Conservation (phyloP, 306 rosid species). For the Boehmeria nivea region DNA sequence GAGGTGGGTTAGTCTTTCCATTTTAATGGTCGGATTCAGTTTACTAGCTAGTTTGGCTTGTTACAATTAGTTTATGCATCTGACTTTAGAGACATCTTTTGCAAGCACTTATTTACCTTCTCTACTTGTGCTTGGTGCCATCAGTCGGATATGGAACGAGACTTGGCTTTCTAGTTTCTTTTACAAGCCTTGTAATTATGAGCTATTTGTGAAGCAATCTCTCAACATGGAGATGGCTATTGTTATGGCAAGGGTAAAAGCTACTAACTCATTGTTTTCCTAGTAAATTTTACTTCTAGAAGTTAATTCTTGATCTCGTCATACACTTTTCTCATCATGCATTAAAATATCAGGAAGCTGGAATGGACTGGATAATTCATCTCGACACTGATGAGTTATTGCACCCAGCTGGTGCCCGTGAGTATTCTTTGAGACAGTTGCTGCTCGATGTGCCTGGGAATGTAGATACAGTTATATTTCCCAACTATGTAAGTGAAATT, state of each 20-base stretch:
- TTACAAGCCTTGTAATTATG: slow-evolving; percentile 97
- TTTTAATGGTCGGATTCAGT: neutral
- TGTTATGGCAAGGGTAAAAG: slow-evolving; percentile 90
- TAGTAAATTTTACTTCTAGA: neutral
- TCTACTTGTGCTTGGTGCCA: slow-evolving; percentile 19
- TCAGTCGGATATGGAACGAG: slow-evolving; percentile 98
- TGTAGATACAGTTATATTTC: slow-evolving; percentile 95
- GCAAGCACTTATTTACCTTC: neutral
- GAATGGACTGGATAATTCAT: slow-evolving; percentile 95
- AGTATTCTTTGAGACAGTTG: slow-evolving; percentile 86
- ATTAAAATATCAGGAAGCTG: slow-evolving; percentile 63
- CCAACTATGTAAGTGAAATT: slow-evolving; percentile 76
- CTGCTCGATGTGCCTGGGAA: slow-evolving; percentile 82
- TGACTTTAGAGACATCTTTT: no score
- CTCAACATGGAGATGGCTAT: slow-evolving; percentile 99
- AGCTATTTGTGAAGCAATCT: slow-evolving; percentile 96
- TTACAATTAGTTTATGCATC: neutral
- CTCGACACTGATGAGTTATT: slow-evolving; percentile 91
- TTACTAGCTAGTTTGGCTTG: neutral
- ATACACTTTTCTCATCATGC: slow-evolving; percentile 6
- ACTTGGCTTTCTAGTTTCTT: slow-evolving; percentile 95
- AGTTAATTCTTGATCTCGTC: neutral
- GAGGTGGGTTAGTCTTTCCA: slow-evolving; percentile 48
- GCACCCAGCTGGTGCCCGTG: slow-evolving; percentile 89
- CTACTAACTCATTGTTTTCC: slow-evolving; percentile 10